Evolutionary conservation across 176 grass and related monocot genomes (phyloP).

Genomic region (Musa schizocarpa): DNA sequence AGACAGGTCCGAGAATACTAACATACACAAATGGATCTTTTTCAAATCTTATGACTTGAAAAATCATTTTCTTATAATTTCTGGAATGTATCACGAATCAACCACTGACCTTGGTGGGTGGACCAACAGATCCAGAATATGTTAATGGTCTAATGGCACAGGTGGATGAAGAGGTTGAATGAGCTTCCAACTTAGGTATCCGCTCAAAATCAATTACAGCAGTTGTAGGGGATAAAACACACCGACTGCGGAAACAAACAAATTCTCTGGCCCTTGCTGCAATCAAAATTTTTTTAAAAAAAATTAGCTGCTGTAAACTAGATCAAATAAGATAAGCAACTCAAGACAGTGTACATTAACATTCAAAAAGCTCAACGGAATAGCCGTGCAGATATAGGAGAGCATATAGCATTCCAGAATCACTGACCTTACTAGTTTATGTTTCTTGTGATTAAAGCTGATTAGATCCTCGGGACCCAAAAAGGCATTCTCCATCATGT

Average conservation of each 20-base stretch:
- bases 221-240: conserved; percentile 14
- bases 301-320: no score
- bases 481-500: not conserved
- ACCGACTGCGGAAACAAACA: conserved; percentile 2
- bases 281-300: not conserved
- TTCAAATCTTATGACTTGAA: not conserved
- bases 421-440: no score
- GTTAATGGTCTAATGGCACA: conserved; percentile 10
- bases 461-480: not conserved
- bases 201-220: conserved; percentile 8
- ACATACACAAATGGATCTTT: not conserved
- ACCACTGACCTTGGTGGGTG: conserved; percentile 10
- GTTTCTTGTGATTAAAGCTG: not conserved
- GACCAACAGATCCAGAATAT: conserved; percentile 9
- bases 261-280: conserved; percentile 17
- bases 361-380: not conserved
- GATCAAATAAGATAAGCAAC: not conserved
- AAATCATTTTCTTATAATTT: not conserved
- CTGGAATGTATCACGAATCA: not conserved
- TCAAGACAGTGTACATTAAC: not conserved
- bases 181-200: conserved; percentile 9
- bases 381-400: not conserved
- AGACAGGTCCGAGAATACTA: not conserved
- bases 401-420: not conserved
- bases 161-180: not conserved